phyloP scores from a whole-genome alignment of 2,329 filamentous ascomycete genomes.

The Penicillium sp. region DNA sequence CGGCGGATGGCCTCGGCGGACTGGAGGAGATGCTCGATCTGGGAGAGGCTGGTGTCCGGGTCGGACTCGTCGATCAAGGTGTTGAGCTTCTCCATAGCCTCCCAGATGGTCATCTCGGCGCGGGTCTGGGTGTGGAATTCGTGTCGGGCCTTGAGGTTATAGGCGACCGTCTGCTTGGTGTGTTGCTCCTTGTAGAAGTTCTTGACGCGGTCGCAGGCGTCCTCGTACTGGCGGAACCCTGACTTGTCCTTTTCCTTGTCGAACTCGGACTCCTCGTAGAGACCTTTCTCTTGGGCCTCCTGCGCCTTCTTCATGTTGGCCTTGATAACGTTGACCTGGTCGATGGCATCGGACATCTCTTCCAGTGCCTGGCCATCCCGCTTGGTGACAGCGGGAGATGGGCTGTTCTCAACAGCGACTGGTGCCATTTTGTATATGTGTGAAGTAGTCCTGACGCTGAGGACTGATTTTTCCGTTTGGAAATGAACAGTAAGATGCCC shows the following conservation, averaged over 20 bases:
- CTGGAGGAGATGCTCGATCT: slow-evolving; percentile 88
- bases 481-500: neutral
- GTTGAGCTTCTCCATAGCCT: slow-evolving; percentile 91
- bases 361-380: slow-evolving; percentile 59
- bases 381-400: slow-evolving; percentile 35
- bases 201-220: slow-evolving; percentile 80
- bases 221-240: slow-evolving; percentile 78
- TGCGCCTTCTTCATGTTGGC: slow-evolving; percentile 52
- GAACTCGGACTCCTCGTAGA: slow-evolving; percentile 63
- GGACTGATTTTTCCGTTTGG: neutral
- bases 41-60: slow-evolving; percentile 80
- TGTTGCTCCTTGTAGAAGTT: slow-evolving; percentile 76
- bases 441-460: neutral
- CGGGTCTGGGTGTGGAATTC: slow-evolving; percentile 66
- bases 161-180: slow-evolving; percentile 60
- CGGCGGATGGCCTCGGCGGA: slow-evolving; percentile 85
- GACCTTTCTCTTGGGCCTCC: slow-evolving; percentile 26
- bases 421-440: slow-evolving; percentile 29
- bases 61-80: slow-evolving; percentile 88
- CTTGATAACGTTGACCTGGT: slow-evolving; percentile 61
- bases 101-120: slow-evolving; percentile 80
- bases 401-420: slow-evolving; percentile 26
- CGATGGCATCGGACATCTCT: slow-evolving; percentile 59
- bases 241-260: slow-evolving; percentile 76
- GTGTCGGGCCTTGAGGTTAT: slow-evolving; percentile 79